Conservation (phyloP, 306 rosid species). For the Clitoria ternatea region DNA sequence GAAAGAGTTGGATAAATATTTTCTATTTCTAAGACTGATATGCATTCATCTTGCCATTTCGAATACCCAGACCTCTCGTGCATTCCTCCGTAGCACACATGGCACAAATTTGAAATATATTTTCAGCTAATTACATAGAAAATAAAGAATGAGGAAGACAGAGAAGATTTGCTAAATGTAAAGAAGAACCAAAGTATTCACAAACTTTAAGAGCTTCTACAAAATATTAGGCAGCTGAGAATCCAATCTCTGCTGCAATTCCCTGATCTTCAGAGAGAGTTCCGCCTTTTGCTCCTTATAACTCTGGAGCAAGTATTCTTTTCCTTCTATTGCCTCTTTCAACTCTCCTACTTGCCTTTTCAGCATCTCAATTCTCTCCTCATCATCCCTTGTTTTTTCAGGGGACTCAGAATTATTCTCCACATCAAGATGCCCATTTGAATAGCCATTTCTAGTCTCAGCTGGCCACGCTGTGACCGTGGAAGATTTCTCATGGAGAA, state of each 20-base stretch:
- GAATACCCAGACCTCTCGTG: slow-evolving; percentile 9
- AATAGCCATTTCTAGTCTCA: slow-evolving; percentile 51
- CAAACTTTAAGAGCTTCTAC: slow-evolving; percentile 55
- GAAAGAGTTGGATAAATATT: background rate
- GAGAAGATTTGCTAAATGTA: slow-evolving; percentile 26
- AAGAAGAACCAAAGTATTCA: slow-evolving; percentile 49
- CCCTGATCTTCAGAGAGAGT: slow-evolving; percentile 67
- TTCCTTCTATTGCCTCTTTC: slow-evolving; percentile 89
- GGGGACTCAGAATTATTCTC: slow-evolving; percentile 51
- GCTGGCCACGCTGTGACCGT: slow-evolving; percentile 36
- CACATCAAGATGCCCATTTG: slow-evolving; percentile 54
- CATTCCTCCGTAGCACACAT: slow-evolving; percentile 27
- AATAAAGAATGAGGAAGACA: slow-evolving; percentile 40
- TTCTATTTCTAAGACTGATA: slow-evolving; percentile 12
- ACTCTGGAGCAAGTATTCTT: slow-evolving; percentile 80
- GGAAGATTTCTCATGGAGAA: slow-evolving; percentile 47
- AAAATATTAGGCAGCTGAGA: slow-evolving; percentile 90
- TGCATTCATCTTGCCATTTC: slow-evolving; percentile 19
- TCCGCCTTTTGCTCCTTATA: slow-evolving; percentile 88
- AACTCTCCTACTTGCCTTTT: slow-evolving; percentile 83
- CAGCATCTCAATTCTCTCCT: slow-evolving; percentile 72
- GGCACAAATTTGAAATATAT: slow-evolving; percentile 26
- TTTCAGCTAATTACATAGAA: slow-evolving; percentile 41
- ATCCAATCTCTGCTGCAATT: slow-evolving; percentile 84
- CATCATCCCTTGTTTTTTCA: slow-evolving; percentile 52